Conservation (phyloP, 1,284 basidiomycete genomes). For the Moniliella sp. region DNA sequence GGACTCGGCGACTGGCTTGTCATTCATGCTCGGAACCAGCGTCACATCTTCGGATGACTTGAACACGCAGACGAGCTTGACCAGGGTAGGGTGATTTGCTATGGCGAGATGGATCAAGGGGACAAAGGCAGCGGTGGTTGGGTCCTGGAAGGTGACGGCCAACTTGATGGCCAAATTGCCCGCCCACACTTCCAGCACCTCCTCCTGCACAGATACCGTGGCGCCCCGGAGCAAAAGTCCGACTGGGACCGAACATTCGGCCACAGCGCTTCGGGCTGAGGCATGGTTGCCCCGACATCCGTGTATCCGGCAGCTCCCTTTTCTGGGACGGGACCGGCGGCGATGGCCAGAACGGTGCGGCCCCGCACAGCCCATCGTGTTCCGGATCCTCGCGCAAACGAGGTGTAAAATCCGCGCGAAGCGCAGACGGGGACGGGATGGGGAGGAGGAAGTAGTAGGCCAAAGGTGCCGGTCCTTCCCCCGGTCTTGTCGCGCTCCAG, state of each 20-base stretch:
- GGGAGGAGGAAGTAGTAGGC: constrained; percentile 1
- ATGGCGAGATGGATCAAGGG: not conserved
- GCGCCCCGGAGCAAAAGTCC: not conserved
- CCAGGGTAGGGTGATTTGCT: too few species aligned
- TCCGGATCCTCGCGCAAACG: constrained; percentile 17
- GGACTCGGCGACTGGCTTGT: too few species aligned
- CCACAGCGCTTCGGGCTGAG: constrained; percentile 9
- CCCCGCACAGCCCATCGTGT: constrained; percentile 11
- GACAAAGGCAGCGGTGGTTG: not conserved
- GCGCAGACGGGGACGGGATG: constrained; percentile 1
- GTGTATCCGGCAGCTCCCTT: constrained; percentile 5
- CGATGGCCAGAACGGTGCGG: constrained; percentile 2
- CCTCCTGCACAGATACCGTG: too few species aligned
- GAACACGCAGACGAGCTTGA: too few species aligned
- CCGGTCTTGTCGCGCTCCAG: constrained; percentile 2
- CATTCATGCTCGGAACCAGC: too few species aligned
- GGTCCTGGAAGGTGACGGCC: not conserved
- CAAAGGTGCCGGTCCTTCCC: not conserved
- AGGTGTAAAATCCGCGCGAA: constrained; percentile 2
- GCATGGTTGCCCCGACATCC: constrained; percentile 9
- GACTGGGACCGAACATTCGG: not conserved
- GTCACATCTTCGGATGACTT: too few species aligned
- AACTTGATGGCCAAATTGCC: not conserved
- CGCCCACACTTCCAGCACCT: not conserved
- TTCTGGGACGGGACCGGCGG: not conserved